Base-by-base conservation (phyloP, 768 basidiomycete species). In the Lactarius psammicola region DNA sequence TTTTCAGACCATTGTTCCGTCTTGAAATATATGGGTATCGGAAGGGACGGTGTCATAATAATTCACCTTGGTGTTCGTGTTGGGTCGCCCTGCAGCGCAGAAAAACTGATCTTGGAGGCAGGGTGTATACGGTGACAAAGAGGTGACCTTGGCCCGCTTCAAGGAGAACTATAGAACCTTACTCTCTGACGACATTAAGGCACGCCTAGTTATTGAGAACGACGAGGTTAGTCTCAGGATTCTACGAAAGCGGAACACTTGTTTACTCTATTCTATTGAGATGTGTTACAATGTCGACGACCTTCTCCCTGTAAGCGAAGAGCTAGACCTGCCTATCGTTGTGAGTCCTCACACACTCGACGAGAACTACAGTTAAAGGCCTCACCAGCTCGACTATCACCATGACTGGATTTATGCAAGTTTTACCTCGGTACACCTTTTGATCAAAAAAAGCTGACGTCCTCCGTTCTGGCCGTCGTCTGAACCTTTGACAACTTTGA, bases 281-380 rank as follows among this genome's bases (percentile, higher is more conserved):
- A 81, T 97, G 69, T 96, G 94, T 72, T 97, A 95, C 75, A 92
- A 85, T 59, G 89, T 90, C 0, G 92, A 92, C 66, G 95, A 97
- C 62, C 79, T 97, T 13, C 79, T 97, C n/a, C 88, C 90, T 0
- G 70, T 95, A 0, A 95, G 94, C 74, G 87, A 92, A 70, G 91
- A 94, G 73, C 82, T 97, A 2, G 78, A 86, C 36, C 82, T 97
- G 0, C 76, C 76, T 5, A 66, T 77, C 18, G 75, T 77, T 10
- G 75, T 76, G 62, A 33, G 75, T 74, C 89, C 87, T 4, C 78
- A 92, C 51, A 84, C 89, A 9, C 84, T 88, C 62, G 86, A 80
- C 5, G 31, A n/a, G 51, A 18, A 30, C 18, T 15, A 33, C 18
- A 33, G 10, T 33, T 59, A 40, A 44, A 15, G 6, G 4, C 46